These are phyloP conservation scores for Suillus tomentosus DNA, from an alignment of 768 basidiomycete species.

Conservation along the genomic window DNA sequence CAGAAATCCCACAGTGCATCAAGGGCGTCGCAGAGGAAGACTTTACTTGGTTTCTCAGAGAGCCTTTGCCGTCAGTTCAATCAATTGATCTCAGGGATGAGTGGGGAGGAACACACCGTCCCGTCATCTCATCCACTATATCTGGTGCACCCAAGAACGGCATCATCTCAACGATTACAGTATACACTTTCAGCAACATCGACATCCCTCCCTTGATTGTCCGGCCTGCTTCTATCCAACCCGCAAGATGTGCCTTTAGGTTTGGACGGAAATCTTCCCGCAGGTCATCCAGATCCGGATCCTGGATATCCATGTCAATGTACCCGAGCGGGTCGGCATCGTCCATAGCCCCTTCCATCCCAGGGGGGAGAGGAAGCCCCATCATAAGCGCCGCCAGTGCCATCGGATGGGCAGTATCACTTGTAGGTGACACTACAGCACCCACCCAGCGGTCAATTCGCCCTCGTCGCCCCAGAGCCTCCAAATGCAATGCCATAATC, in stretches of 20 bases:
- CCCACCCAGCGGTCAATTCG: conserved; percentile 58
- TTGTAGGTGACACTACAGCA: conserved; percentile 42
- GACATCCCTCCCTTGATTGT: conserved; percentile 41
- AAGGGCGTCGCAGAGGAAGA: conserved; percentile 53
- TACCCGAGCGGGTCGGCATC: conserved; percentile 51
- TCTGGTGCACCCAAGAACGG: conserved; percentile 56
- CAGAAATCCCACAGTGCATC: conserved; percentile 50
- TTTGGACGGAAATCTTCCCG: conserved; percentile 62
- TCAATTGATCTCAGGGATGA: neutral
- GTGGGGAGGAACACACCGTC: conserved; percentile 39
- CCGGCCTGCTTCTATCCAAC: conserved; percentile 50
- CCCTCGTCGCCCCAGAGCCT: conserved; percentile 41
- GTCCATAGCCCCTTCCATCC: conserved; percentile 38
- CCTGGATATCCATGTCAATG: conserved; percentile 51
- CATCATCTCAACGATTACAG: conserved; percentile 52
- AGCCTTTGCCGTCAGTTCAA: conserved; percentile 38
- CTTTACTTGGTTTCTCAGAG: conserved; percentile 55
- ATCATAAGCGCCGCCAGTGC: conserved; percentile 70
- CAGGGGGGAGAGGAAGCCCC: conserved; percentile 46
- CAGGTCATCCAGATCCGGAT: conserved; percentile 61
- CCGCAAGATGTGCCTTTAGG: conserved; percentile 56
- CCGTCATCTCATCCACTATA: conserved; percentile 56
- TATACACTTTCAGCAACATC: conserved; percentile 44
- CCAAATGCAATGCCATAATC: conserved; percentile 46
- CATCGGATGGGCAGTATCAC: conserved; percentile 47